Conservation (phyloP, 2,329 filamentous ascomycete species). For the Sclerotinia spermophila region DNA sequence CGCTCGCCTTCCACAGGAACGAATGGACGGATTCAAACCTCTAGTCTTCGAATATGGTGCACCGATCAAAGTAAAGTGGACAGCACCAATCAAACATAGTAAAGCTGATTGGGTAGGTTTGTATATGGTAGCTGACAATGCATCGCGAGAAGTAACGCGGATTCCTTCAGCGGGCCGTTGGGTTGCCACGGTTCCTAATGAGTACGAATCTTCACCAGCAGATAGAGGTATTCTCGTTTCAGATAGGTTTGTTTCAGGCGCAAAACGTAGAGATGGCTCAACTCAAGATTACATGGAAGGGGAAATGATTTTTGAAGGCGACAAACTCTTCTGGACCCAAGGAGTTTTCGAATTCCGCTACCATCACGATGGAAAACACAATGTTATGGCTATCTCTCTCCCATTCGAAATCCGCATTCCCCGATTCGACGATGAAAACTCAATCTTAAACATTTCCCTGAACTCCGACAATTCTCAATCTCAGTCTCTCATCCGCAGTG, state of each 20-base stretch:
- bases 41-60: conserved; percentile 83
- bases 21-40: conserved; percentile 63
- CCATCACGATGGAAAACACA: conserved; percentile 89
- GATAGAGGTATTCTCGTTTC: conserved; percentile 73
- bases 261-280: conserved; percentile 44
- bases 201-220: conserved; percentile 70
- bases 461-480: conserved; percentile 48
- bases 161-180: conserved; percentile 85
- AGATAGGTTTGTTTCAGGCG: conserved; percentile 55
- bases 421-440: conserved; percentile 72
- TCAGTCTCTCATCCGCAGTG: conserved; percentile 59
- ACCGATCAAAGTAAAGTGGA: conserved; percentile 87
- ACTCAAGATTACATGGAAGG: conserved; percentile 64
- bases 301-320: conserved; percentile 82
- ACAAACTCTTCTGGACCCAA: conserved; percentile 96
- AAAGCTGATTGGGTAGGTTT: conserved; percentile 94
- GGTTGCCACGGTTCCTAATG: conserved; percentile 73
- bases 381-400: conserved; percentile 88
- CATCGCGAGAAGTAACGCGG: conserved; percentile 76
- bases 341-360: conserved; percentile 97
- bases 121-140: conserved; percentile 94
- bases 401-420: conserved; percentile 88
- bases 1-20: conserved; percentile 62
- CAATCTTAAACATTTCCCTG: neutral
- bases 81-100: conserved; percentile 79